phyloP scores from a whole-genome alignment of 805 yeast species.

The Candida railenensis region DNA sequence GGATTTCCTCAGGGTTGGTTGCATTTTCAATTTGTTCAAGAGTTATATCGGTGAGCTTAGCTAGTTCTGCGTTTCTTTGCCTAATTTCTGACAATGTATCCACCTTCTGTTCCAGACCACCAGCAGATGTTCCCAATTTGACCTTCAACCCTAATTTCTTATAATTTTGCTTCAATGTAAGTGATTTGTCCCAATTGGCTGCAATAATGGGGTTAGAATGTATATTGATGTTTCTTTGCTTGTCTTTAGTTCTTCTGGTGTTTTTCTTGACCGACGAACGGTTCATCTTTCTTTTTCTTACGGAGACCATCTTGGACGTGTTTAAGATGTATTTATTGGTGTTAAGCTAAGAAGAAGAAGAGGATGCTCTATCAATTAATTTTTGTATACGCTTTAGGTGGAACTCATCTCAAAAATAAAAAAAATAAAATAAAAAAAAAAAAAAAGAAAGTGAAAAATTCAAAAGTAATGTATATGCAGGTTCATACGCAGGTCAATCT shows the following conservation, averaged over 20 bases:
- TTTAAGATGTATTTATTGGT: background rate
- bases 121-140: conserved; percentile 66
- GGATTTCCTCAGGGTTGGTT: conserved; percentile 59
- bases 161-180: conserved; percentile 85
- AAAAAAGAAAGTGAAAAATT: background rate
- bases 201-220: conserved; percentile 80
- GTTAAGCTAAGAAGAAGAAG: background rate
- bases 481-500: too few relatives aligned
- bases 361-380: too few relatives aligned
- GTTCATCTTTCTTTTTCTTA: conserved; percentile 82
- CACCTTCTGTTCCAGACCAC: conserved; percentile 74
- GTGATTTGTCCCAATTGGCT: conserved; percentile 82
- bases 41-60: conserved; percentile 25
- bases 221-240: conserved; percentile 63
- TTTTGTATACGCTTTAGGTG: background rate
- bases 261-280: conserved; percentile 68
- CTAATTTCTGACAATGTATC: conserved; percentile 34
- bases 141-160: conserved; percentile 74
- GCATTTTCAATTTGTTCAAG: conserved; percentile 41
- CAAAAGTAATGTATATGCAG: too few relatives aligned
- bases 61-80: conserved; percentile 10
- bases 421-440: background rate
- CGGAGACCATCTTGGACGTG: conserved; percentile 53
- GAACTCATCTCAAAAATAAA: background rate
- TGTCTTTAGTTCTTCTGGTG: conserved; percentile 70